phyloP scores from a whole-genome alignment of 768 basidiomycete species.

The Collybia sordida region DNA sequence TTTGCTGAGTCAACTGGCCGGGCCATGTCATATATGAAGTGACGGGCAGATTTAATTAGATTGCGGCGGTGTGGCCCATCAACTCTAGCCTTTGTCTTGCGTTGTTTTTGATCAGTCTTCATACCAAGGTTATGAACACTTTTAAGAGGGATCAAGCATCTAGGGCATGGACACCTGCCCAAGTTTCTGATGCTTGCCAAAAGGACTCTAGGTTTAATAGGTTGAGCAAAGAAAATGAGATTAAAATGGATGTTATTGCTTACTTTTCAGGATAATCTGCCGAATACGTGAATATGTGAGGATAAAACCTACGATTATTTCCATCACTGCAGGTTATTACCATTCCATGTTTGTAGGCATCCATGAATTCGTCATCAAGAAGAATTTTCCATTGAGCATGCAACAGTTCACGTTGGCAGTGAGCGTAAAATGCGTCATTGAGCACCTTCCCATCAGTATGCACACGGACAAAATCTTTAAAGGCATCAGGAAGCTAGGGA shows the following conservation, averaged over 20 bases:
- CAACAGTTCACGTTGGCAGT: slow-evolving; percentile 23
- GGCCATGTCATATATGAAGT: slow-evolving; percentile 24
- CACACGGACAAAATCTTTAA: slow-evolving; percentile 1
- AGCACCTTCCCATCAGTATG: slow-evolving; percentile 1
- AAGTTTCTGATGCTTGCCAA: slow-evolving; percentile 13
- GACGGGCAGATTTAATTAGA: slow-evolving; percentile 15
- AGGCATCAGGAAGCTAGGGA: slow-evolving; percentile 3
- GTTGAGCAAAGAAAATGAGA: background rate
- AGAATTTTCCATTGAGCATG: slow-evolving; percentile 24
- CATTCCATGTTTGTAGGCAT: slow-evolving; percentile 20
- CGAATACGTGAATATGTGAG: slow-evolving; percentile 25
- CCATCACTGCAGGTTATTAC: slow-evolving; percentile 19
- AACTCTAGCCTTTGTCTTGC: background rate
- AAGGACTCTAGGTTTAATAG: slow-evolving; percentile 8
- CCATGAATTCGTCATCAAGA: slow-evolving; percentile 19
- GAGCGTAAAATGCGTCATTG: slow-evolving; percentile 8
- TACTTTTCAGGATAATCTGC: slow-evolving; percentile 31
- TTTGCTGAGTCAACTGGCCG: slow-evolving; percentile 18
- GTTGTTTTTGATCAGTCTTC: no score
- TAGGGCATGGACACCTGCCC: slow-evolving; percentile 15
- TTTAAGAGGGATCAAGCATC: slow-evolving; percentile 8
- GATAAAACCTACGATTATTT: slow-evolving; percentile 19
- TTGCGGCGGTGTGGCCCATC: slow-evolving; percentile 6
- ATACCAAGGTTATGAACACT: slow-evolving; percentile 8
- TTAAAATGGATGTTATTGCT: background rate